These are phyloP conservation scores for Malus orientalis DNA, from an alignment of 306 rosid genomes.

Conservation along the genomic window DNA sequence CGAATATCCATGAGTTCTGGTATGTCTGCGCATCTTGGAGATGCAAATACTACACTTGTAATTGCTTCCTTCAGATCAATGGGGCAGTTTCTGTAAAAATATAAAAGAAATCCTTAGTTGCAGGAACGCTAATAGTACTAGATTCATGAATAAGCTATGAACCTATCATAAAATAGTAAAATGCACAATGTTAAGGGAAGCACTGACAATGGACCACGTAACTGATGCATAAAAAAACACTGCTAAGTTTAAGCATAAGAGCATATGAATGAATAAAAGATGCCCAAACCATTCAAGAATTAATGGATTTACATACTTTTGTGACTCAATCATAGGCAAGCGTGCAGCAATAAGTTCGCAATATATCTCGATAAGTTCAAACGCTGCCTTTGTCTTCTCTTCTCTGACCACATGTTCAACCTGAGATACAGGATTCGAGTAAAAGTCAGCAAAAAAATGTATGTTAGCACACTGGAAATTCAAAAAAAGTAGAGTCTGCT, in stretches of 20 bases:
- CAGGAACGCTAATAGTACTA: neutral
- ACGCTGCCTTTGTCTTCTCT: slow-evolving; percentile 85
- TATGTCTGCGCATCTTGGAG: slow-evolving; percentile 83
- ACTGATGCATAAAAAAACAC: neutral
- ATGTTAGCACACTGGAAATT: neutral
- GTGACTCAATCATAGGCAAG: slow-evolving; percentile 81
- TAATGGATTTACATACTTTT: slow-evolving; percentile 51
- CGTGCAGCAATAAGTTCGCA: slow-evolving; percentile 89
- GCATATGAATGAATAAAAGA: slow-evolving; percentile 2
- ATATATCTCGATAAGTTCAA: slow-evolving; percentile 78
- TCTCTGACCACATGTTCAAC: slow-evolving; percentile 94
- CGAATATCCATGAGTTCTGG: slow-evolving; percentile 77
- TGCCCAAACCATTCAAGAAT: neutral
- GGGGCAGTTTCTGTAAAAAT: slow-evolving; percentile 66
- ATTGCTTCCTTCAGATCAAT: slow-evolving; percentile 92
- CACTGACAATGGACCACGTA: neutral
- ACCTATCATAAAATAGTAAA: neutral
- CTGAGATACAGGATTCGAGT: slow-evolving; percentile 28
- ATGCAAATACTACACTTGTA: slow-evolving; percentile 77
- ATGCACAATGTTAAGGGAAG: too few relatives aligned
- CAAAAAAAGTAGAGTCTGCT: neutral
- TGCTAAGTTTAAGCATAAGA: neutral
- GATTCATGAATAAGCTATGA: neutral
- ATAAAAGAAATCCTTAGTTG: neutral
- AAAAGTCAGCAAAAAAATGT: slow-evolving; percentile 7